Conservation (phyloP, 768 basidiomycete species). For the Leccinum sublutescens region DNA sequence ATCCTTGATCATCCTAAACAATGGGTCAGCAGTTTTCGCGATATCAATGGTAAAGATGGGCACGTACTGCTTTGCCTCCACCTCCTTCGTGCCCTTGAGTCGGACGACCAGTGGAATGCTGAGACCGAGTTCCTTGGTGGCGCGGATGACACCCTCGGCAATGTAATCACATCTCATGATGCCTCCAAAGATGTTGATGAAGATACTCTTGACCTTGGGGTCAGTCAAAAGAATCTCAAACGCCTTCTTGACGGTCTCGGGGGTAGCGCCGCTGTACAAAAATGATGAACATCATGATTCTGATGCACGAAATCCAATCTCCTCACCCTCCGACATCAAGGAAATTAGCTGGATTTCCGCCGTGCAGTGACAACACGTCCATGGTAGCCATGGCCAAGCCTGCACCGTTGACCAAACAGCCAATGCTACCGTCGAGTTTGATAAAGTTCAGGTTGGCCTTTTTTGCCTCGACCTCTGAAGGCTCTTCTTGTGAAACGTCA, state of each 20-base stretch:
- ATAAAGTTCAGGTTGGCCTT: slow-evolving; percentile 97
- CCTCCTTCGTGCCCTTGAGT: slow-evolving; percentile 95
- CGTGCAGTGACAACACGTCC: slow-evolving; percentile 97
- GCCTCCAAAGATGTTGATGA: slow-evolving; percentile 97
- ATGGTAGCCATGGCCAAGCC: slow-evolving; percentile 99
- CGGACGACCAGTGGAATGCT: slow-evolving; percentile 89
- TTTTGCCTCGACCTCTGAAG: slow-evolving; percentile 97
- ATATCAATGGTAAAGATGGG: not conserved
- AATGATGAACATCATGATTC: not conserved
- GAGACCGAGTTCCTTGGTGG: slow-evolving; percentile 86
- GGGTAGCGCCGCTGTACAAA: slow-evolving; percentile 82
- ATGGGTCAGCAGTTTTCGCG: slow-evolving; percentile 6
- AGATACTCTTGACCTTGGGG: slow-evolving; percentile 94
- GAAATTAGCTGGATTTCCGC: slow-evolving; percentile 98
- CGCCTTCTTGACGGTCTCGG: slow-evolving; percentile 99
- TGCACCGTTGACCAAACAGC: slow-evolving; percentile 97
- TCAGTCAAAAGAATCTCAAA: slow-evolving; percentile 93
- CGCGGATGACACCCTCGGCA: slow-evolving; percentile 97
- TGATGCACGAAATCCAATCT: slow-evolving; percentile 13
- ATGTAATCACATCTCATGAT: slow-evolving; percentile 99
- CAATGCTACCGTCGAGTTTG: slow-evolving; percentile 96
- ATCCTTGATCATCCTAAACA: slow-evolving; percentile 80
- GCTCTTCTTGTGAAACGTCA: slow-evolving; percentile 93
- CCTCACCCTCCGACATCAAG: slow-evolving; percentile 91
- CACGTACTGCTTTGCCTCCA: slow-evolving; percentile 89